Evolutionary conservation across 768 basidiomycete genomes (phyloP), one percentile per base, ranked within the genome.

Genomic region (Pleurotus djamor): DNA sequence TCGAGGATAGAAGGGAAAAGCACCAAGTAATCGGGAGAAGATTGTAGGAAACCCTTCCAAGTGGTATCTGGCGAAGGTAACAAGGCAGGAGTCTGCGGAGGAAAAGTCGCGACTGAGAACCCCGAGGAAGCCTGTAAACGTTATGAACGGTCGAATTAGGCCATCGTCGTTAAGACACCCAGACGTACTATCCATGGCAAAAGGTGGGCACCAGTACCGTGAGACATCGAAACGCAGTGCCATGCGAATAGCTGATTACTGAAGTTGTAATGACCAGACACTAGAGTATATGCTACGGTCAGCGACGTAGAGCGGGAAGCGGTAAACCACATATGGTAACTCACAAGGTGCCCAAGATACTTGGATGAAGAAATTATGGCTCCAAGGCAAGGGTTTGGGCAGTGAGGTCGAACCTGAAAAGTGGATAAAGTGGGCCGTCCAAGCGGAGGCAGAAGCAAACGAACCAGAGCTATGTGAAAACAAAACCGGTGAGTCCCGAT

Each of bases 11-110:
- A 34, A 16, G 60, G 60, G 38, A 61, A 57, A 14, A 43, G 28
- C 6, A 61, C 12, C 35, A 61, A 13, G 28, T 61, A 61, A 28
- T 57, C 44, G n/a, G 56, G 28, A n/a, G 16, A 13, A 14, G 34
- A 16, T n/a, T 28, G 16, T 5, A 32, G 32, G 41, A 57, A 54
- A 12, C 58, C 66, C 28, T 66, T 35, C 4, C 66, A 60, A 1
- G 67, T 55, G 7, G 50, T 48, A 7, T 64, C 61, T 1, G 69
- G 61, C 8, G 63, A 67, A 9, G 66, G 68, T 1, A 62, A 17
- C 3, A 55, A 48, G 4, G 69, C 58, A 21, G 69, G 67, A 10
- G 59, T 32, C 17, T 60, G 52, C 1, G 70, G 69, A 16, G 61
- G 60, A 59, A 64, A 68, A 6, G 58, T 57, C 4, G 63, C 62